These are phyloP conservation scores for Plasmodium gallinaceum DNA, from an alignment of 169 alveolate genomes.

Conservation along the genomic window DNA sequence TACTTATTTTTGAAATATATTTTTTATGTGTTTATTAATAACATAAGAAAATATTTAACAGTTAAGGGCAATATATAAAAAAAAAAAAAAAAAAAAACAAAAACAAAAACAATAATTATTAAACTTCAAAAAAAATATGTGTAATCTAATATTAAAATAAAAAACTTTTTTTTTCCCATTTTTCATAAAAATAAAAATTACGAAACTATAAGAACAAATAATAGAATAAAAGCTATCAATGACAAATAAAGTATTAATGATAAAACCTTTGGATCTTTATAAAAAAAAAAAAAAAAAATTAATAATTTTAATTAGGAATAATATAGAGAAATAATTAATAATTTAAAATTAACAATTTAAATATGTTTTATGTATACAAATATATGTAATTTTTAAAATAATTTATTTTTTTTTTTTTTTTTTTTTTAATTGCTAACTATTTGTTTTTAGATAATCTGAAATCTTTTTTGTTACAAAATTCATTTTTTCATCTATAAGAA, in stretches of 20 bases:
- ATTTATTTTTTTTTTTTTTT: not conserved
- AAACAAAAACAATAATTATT: not conserved
- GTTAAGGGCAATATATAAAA: not conserved
- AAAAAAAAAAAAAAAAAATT: conserved; percentile 15
- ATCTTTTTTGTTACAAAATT: conserved; percentile 80
- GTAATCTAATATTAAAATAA: not conserved
- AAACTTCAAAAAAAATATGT: not conserved
- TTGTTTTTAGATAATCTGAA: conserved; percentile 73
- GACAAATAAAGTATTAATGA: conserved; percentile 53
- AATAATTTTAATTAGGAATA: not conserved
- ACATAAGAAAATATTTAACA: no score
- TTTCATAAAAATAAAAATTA: not conserved
- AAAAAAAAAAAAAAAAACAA: not conserved
- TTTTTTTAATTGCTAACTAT: conserved; percentile 53
- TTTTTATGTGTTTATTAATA: no score
- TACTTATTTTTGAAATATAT: no score
- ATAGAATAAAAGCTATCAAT: conserved; percentile 28
- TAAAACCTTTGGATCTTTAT: conserved; percentile 28
- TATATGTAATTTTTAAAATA: not conserved
- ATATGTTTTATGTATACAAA: not conserved
- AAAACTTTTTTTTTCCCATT: not conserved
- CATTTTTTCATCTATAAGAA: conserved; percentile 79
- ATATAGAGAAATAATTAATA: not conserved
- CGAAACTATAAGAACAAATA: conserved; percentile 38
- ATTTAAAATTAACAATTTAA: not conserved